Evolutionary conservation across 768 basidiomycete species (phyloP), one percentile per base, ranked within the genome.

Genomic region (Crucibulum laeve): DNA sequence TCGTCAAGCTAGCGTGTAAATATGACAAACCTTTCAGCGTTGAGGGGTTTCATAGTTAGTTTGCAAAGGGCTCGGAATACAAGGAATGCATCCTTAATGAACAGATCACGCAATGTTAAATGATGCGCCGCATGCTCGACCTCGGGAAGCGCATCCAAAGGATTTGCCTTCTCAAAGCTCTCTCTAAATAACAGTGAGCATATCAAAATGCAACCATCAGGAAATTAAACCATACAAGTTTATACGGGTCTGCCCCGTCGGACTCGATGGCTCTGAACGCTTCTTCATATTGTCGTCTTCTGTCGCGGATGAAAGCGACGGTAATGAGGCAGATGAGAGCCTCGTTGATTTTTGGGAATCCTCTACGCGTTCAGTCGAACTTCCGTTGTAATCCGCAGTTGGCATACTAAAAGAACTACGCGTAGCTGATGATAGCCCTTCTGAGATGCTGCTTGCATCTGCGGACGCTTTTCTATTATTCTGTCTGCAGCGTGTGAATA

Each of bases 41-140:
- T 89, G 37, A 99, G 69, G 8, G 94, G 89, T 62, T 98, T 98
- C 94, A 97, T 98, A 6, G 92, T 94, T 51, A 98, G 70, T 60
- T 98, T 98, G 71, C 96, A 98, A 8, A 99, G 71, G 0, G 96
- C 94, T 36, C 96, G 78, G 67, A 98, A 95, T 26, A 99, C 95
- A 48, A 99, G 77, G 71, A 97, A 99, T 0, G 96, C 93, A 58
- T 99, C 96, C 60, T 98, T 98, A 58, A 96, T 77, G 61, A 93
- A 95, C 43, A 97, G 67, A 53, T 99, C 95, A 41, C 88, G 82
- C n/a, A 76, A 71, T 15, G 82, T 80, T 43, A 93, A 69, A 40
- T 74, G 77, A 49, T 67, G 67, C 42, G 49, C 58, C 47, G 51
- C 63, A 36, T 55, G 58, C 11, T 60, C 64, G 15, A 51, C 53